Conservation (phyloP, 257 asterid genomes). For the Gentiana dahurica region DNA sequence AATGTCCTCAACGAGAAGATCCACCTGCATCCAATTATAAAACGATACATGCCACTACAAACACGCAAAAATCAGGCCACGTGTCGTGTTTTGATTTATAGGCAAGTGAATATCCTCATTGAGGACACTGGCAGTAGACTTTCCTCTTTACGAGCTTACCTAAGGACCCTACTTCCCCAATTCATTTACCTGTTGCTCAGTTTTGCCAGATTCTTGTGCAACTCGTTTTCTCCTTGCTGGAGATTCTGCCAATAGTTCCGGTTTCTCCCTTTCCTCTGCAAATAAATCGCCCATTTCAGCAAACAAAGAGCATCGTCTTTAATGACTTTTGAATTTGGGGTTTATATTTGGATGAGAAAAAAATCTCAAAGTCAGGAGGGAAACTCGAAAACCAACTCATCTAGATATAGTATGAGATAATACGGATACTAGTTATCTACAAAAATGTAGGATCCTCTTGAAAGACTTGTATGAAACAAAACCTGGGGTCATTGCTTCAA, state of each 20-base stretch:
- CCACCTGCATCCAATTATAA: no score
- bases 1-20: no score
- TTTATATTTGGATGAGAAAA: not conserved
- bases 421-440: no score
- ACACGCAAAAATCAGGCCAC: no score
- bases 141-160: no score
- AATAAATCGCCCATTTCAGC: constrained; percentile 11
- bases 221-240: constrained; percentile 65
- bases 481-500: constrained; percentile 97
- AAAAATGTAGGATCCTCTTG: not conserved
- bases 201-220: constrained; percentile 85
- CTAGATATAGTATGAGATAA: no score
- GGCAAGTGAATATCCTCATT: no score
- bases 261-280: constrained; percentile 96
- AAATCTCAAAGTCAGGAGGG: not conserved
- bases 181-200: constrained; percentile 78
- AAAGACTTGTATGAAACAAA: constrained; percentile 3
- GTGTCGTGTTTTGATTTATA: no score
- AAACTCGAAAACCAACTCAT: not conserved
- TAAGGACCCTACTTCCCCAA: not conserved
- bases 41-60: no score
- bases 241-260: constrained; percentile 88
- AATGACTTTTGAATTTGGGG: no score
- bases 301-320: not conserved
- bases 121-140: no score